Percentiles rank a stretch among this genome's conserved stretches.
Evolutionary conservation across 2,329 filamentous ascomycete species (phyloP).

Genomic region (Xylaria sp.): DNA sequence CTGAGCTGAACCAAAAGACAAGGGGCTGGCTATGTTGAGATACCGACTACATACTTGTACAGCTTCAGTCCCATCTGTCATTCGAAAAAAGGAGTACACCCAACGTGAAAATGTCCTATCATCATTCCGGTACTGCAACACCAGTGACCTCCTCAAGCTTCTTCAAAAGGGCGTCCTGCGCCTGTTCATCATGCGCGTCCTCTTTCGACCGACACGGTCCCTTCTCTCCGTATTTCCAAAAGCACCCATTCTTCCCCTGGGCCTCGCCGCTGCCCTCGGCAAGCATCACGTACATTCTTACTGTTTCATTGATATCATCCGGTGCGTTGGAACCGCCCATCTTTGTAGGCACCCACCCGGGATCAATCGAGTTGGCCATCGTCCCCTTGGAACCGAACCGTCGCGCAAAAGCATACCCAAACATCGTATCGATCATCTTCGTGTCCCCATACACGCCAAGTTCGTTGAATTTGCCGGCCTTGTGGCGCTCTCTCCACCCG

Average conservation of each 20-base stretch:
- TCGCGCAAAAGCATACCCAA: constrained; percentile 50
- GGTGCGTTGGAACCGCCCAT: constrained; percentile 46
- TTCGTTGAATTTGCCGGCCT: constrained; percentile 1
- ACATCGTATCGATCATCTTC: constrained; percentile 51
- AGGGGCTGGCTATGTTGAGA: too few relatives aligned
- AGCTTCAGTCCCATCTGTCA: not conserved
- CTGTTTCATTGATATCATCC: constrained; percentile 40
- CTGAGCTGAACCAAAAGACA: too few relatives aligned
- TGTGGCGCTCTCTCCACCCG: constrained; percentile 24
- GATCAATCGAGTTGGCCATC: constrained; percentile 43
- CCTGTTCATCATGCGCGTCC: constrained; percentile 35
- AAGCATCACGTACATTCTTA: constrained; percentile 44
- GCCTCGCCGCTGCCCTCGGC: constrained; percentile 37
- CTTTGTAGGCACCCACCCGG: constrained; percentile 51
- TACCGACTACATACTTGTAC: not conserved
- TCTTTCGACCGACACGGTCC: constrained; percentile 23
- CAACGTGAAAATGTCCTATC: not conserved
- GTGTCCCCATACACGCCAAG: constrained; percentile 42
- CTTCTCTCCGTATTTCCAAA: constrained; percentile 34
- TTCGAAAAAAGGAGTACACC: not conserved
- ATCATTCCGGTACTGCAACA: constrained; percentile 9
- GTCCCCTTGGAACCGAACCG: constrained; percentile 36
- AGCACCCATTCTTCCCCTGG: constrained; percentile 33
- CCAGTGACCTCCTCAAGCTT: constrained; percentile 30
- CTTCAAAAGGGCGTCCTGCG: constrained; percentile 43